Evolutionary conservation across 1,284 basidiomycete species (phyloP).

Genomic region (Abortiporus biennis): DNA sequence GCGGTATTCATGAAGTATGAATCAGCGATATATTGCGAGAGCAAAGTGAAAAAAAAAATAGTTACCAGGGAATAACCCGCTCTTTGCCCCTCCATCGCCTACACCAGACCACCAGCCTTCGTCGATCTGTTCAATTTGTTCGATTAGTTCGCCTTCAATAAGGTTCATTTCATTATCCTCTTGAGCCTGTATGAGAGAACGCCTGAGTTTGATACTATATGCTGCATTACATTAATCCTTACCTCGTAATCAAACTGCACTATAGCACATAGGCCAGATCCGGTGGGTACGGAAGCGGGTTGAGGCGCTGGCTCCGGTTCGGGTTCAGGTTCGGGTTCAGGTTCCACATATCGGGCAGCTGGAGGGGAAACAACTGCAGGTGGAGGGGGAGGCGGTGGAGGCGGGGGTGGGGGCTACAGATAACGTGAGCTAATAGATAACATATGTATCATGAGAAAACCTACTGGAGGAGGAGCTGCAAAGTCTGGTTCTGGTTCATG

Average conservation of each 20-base stretch:
- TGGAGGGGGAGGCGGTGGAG: constrained; percentile 23
- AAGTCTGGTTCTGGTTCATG: constrained; percentile 18
- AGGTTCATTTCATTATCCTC: constrained; percentile 86
- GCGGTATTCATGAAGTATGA: constrained; percentile 11
- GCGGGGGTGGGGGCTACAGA: constrained; percentile 11
- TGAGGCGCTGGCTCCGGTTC: constrained; percentile 34
- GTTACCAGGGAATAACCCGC: constrained; percentile 74
- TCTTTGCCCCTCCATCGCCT: constrained; percentile 52
- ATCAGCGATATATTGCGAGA: too few species aligned
- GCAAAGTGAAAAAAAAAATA: constrained; percentile 6
- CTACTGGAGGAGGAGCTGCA: constrained; percentile 19
- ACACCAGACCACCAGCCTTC: constrained; percentile 85
- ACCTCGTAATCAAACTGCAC: constrained; percentile 79
- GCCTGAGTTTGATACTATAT: not conserved
- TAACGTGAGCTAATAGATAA: constrained; percentile 1
- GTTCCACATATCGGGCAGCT: constrained; percentile 22
- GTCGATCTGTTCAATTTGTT: constrained; percentile 79
- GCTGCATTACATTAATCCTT: constrained; percentile 7
- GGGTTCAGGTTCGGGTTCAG: constrained; percentile 36
- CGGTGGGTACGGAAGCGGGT: constrained; percentile 23
- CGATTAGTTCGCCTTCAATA: constrained; percentile 75
- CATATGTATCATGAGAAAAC: constrained; percentile 5
- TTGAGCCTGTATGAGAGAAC: constrained; percentile 38
- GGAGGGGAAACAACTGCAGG: constrained; percentile 26
- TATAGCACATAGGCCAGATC: constrained; percentile 53